phyloP scores from a whole-genome alignment of 805 yeast genomes.

The Teunomyces tritomae region DNA sequence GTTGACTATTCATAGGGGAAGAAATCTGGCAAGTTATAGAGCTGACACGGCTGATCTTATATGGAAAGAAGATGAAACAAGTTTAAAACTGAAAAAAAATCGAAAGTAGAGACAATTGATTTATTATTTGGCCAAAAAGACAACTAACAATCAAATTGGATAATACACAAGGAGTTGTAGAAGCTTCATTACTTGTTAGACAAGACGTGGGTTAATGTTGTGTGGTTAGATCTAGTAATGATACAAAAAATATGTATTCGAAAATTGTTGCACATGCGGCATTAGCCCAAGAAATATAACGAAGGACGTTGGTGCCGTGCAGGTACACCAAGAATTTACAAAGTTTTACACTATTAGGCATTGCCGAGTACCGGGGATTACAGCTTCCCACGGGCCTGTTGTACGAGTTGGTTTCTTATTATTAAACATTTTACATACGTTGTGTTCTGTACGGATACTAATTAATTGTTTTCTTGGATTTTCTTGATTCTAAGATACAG shows the following conservation, averaged over 20 bases:
- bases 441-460: background rate
- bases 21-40: background rate
- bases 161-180: too few species aligned
- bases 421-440: too few species aligned
- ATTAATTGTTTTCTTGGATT: background rate
- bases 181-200: too few species aligned
- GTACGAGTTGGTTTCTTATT: background rate
- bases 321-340: background rate
- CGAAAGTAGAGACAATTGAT: background rate
- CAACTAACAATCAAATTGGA: too few species aligned
- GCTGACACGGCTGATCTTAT: background rate
- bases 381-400: background rate
- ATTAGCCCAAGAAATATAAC: background rate
- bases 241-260: background rate
- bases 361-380: background rate
- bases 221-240: too few species aligned
- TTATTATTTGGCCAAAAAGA: too few species aligned
- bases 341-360: background rate
- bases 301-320: background rate
- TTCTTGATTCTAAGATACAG: background rate
- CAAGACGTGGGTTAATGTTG: too few species aligned
- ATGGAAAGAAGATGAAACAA: background rate
- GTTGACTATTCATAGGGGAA: background rate
- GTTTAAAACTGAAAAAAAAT: background rate
- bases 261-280: background rate